A percentile compares a stretch with the other conserved stretches of the same genome.
phyloP scores from a whole-genome alignment of 768 basidiomycete species.

The Pulveroboletus ravenelii region DNA sequence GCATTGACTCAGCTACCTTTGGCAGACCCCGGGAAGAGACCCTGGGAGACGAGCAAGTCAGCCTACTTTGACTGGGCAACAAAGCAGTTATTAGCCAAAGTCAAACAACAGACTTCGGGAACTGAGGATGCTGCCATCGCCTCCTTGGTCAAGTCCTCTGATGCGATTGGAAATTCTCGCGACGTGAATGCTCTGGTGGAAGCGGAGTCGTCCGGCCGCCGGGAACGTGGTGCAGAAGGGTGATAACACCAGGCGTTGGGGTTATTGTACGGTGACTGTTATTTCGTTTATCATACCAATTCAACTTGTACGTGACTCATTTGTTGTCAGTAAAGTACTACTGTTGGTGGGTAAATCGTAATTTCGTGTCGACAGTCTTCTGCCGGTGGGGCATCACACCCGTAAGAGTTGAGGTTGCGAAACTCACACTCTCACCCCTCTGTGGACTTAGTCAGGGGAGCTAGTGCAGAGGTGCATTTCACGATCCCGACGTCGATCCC shows the following conservation, averaged over 20 bases:
- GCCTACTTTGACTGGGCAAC: conserved; percentile 81
- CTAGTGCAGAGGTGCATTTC: too few relatives aligned
- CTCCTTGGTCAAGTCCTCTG: conserved; percentile 16
- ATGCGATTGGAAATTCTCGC: conserved; percentile 14
- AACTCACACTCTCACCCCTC: neutral
- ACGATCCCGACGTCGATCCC: neutral
- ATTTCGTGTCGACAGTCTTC: neutral
- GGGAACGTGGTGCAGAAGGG: neutral
- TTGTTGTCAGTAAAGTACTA: neutral
- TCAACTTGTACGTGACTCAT: neutral
- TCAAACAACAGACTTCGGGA: conserved; percentile 18
- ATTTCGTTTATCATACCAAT: neutral
- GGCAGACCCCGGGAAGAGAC: conserved; percentile 60
- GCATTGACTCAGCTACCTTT: conserved; percentile 30
- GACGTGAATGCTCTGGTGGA: conserved; percentile 20
- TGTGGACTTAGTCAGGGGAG: neutral
- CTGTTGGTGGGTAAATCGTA: neutral
- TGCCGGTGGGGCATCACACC: neutral
- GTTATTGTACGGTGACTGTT: neutral
- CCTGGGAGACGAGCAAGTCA: conserved; percentile 71
- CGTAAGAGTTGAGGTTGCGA: neutral
- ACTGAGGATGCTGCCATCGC: conserved; percentile 19
- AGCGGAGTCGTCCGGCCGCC: neutral
- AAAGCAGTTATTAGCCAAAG: conserved; percentile 43
- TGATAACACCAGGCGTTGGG: neutral